Base-by-base conservation (phyloP, 345 rosid genomes). In the Syzygium jambos region DNA sequence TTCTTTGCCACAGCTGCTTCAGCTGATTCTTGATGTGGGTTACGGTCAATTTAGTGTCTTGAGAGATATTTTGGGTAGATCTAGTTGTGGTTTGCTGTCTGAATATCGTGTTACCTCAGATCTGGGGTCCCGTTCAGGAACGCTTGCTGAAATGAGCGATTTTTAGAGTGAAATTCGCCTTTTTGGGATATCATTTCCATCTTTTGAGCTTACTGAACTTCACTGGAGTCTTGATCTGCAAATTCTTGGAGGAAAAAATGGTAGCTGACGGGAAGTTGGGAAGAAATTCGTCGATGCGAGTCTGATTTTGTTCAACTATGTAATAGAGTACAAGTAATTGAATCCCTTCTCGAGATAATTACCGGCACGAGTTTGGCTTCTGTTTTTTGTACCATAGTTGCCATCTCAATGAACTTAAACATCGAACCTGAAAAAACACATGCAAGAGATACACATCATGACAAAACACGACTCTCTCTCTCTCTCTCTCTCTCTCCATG, bases 101-200 rank as follows among this genome's bases (percentile, higher is more conserved):
- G 23, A 73, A 34, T 73, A 73, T 73, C 49, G 19, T 38, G 49
- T 34, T 21, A 34, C 52, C 80, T 65, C 91, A 89, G 94, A 94
- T 94, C 94, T 92, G 88, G 90, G 82, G 83, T 85, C 85, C 49
- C 12, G 41, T 52, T 6, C 49, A 85, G 53, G 63, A 53, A 57
- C 87, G 84, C 54, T 63, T 68, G 61, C 57, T 89, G 52, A 61
- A 53, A 43, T 86, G 85, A 51, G 9, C 25, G 23, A 68, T 29
- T 54, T 53, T 78, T 78, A 84, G 51, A 46, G 9, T 7, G 54
- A 83, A 52, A 52, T 65, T 68, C 25, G 52, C 46, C 30, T 30
- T 78, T 46, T 86, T 3, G 63, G 52, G 43, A 7, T 34, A 43
- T 59, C 63, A 17, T 17, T 34, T 9, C 78, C 25, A 34, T 73